Evolutionary conservation across 2,329 filamentous ascomycete species (phyloP), one percentile per base, ranked within the genome.

Genomic region (Fusarium floridanum): DNA sequence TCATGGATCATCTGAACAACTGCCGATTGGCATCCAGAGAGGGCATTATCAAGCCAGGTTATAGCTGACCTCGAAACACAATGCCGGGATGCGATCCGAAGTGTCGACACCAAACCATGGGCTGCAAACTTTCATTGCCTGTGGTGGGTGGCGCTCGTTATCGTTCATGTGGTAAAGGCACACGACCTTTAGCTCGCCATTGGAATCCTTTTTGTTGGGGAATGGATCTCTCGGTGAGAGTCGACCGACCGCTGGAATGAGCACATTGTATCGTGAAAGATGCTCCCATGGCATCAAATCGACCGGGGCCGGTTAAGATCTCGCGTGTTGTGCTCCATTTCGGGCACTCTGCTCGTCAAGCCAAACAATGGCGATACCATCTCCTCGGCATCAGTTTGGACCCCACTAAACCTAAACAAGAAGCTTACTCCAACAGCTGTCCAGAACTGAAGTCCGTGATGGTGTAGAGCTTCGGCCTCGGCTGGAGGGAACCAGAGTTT

Each of bases 321-420:
- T 34, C 32, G 16, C 29, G 12, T 50, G 27, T 17, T 39, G 6
- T 22, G 36, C 24, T 27, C 16, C 48, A 14, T 20, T 50, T 61
- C 50, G 8, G 43, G 56, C 34, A 61, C 60, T 36, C 55, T 41
- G 20, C 6, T 61, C 34, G 56, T 22, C n/a, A 32, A 16, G 56
- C 29, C n/a, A 32, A 14, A 16, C 32, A 65, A 14, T 66, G 43
- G 56, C 32, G 64, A 32, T 61, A 22, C 39, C 32, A 20, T 43
- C 27, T 66, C 43, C 64, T 66, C 56, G 34, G 64, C 64, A 60
- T 61, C 55, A 50, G 39, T 9, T 27, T 45, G 36, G 24, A 37
- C 27, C 36, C 61, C 62, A 57, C 62, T 65, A 65, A 65, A 65
- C 53, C 63, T 37, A 65, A 65, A 45, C 53, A 60, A 65, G 63